Conservation (phyloP, 2,329 filamentous ascomycete species). For the Calcarisporium arbuscula region DNA sequence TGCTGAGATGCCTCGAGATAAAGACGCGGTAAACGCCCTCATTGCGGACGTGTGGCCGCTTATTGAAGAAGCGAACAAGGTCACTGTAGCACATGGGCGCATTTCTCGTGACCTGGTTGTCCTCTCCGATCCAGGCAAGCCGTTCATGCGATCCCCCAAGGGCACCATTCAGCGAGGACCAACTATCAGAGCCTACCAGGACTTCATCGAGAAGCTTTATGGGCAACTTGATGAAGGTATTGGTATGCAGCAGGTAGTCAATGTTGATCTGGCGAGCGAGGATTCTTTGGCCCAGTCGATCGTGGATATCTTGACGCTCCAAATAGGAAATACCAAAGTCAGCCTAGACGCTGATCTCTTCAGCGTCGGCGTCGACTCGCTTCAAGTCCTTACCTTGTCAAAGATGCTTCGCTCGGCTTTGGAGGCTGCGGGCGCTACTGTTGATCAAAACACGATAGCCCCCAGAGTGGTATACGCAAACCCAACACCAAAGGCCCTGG, state of each 20-base stretch:
- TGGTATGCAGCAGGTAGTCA: conserved; percentile 17
- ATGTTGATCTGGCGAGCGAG: conserved; percentile 15
- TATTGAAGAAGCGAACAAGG: conserved; percentile 34
- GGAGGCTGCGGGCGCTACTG: conserved; percentile 8
- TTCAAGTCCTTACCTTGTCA: conserved; percentile 24
- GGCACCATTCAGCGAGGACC: conserved; percentile 35
- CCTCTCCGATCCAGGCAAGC: conserved; percentile 31
- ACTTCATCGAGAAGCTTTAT: conserved; percentile 39
- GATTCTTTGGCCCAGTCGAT: conserved; percentile 16
- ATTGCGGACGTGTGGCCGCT: conserved; percentile 37
- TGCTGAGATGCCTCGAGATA: conserved; percentile 15
- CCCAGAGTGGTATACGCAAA: conserved; percentile 20
- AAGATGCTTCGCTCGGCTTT: conserved; percentile 12
- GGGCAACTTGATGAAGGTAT: conserved; percentile 14
- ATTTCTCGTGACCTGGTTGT: conserved; percentile 32
- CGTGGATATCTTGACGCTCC: conserved; percentile 7
- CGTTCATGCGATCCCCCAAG: conserved; percentile 38
- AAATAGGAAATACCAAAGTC: conserved; percentile 12
- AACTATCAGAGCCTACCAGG: conserved; percentile 32
- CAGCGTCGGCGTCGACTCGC: conserved; percentile 29
- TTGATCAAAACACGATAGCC: conserved; percentile 9
- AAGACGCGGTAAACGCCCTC: conserved; percentile 17
- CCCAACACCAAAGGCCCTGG: conserved; percentile 18
- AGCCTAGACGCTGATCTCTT: conserved; percentile 27
- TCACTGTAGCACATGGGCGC: conserved; percentile 38